These are phyloP conservation scores for Fragaria iinumae DNA, from an alignment of 306 rosid genomes.

Conservation along the genomic window DNA sequence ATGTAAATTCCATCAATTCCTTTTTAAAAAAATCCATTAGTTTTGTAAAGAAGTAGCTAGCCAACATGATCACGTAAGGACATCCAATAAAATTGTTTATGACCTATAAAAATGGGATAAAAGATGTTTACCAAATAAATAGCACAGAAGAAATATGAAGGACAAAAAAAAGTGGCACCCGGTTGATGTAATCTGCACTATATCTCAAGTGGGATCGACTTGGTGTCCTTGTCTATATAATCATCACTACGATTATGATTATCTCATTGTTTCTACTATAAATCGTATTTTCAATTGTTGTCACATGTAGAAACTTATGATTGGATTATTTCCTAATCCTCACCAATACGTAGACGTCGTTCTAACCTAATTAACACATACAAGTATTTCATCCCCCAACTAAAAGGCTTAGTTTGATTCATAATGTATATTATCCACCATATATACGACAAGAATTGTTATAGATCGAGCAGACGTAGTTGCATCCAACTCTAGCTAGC, in stretches of 20 bases:
- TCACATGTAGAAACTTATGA: conserved; percentile 1
- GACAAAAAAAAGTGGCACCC: conserved; percentile 29
- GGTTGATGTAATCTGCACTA: conserved; percentile 18
- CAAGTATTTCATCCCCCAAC: background rate
- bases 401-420: background rate
- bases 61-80: conserved; percentile 9
- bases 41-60: conserved; percentile 4
- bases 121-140: conserved; percentile 6
- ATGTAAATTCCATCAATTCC: background rate
- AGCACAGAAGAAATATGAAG: background rate
- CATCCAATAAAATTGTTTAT: background rate
- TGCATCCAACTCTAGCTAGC: background rate
- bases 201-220: background rate
- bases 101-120: background rate
- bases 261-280: background rate
- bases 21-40: background rate
- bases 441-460: background rate
- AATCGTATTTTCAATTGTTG: background rate
- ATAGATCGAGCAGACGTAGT: background rate
- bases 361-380: background rate
- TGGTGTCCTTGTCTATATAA: conserved; percentile 25
- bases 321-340: background rate
- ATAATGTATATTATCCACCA: conserved; percentile 1
- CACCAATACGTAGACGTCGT: background rate
- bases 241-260: conserved; percentile 2